Conservation (phyloP, 805 yeast genomes). For the Metschnikowia kunwiensis region DNA sequence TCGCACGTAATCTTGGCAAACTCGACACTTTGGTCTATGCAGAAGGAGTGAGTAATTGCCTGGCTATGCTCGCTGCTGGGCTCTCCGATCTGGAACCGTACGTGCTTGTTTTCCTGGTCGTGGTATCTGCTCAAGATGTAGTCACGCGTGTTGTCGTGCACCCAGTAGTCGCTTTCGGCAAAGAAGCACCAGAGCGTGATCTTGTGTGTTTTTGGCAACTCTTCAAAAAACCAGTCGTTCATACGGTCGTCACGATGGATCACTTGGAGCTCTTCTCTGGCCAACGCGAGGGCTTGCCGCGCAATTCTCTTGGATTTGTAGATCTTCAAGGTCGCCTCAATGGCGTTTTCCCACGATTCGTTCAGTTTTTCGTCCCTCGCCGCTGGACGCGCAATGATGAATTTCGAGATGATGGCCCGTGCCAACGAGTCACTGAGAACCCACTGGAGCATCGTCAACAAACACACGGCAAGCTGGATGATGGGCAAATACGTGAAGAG, state of each 20-base stretch:
- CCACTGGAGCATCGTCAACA: conserved; percentile 28
- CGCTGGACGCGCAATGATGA: conserved; percentile 27
- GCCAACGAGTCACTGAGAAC: conserved; percentile 27
- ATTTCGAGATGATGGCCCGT: conserved; percentile 21
- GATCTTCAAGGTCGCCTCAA: conserved; percentile 42
- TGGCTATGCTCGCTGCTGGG: conserved; percentile 23
- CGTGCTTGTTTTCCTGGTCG: conserved; percentile 23
- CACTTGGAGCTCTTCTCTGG: conserved; percentile 53
- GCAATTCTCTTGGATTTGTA: conserved; percentile 43
- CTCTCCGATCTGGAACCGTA: conserved; percentile 32
- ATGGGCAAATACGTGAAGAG: conserved; percentile 30
- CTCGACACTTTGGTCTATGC: conserved; percentile 52
- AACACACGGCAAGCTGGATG: conserved; percentile 26
- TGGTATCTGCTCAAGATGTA: conserved; percentile 39
- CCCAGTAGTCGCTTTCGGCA: conserved; percentile 67
- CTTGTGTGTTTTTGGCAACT: conserved; percentile 21
- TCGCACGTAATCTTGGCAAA: conserved; percentile 43
- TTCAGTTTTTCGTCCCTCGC: conserved; percentile 19
- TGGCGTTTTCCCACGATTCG: conserved; percentile 34
- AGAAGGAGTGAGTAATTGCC: conserved; percentile 57
- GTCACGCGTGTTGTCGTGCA: conserved; percentile 48
- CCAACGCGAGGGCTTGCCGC: conserved; percentile 54
- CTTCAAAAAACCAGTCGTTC: conserved; percentile 46
- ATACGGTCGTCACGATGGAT: conserved; percentile 49
- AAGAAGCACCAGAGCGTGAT: conserved; percentile 53